Percentiles rank a stretch among this genome's conserved stretches.
phyloP scores from a whole-genome alignment of 73 alveolate genomes.

The Breviolum minutum region DNA sequence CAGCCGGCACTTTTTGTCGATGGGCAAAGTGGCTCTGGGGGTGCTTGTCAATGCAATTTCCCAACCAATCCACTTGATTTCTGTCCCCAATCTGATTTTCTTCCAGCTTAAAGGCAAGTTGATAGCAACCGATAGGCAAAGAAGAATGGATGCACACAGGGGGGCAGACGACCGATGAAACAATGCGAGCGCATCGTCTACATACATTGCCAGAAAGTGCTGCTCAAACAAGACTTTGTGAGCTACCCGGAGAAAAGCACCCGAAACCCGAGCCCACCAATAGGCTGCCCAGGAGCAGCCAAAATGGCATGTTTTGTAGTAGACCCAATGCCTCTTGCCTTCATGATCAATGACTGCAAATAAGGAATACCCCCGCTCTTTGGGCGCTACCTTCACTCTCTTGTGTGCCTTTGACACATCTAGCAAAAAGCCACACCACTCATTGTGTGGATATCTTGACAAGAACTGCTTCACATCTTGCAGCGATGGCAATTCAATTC shows the following conservation, averaged over 20 bases:
- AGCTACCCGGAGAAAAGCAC: not conserved
- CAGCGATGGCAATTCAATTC: not conserved
- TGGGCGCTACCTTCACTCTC: not conserved
- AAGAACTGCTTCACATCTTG: not conserved
- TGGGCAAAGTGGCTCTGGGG: not conserved
- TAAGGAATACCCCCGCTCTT: not conserved
- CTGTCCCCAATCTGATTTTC: not conserved
- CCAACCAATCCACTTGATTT: constrained; percentile 10
- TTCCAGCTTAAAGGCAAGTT: not conserved
- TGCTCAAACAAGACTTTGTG: not conserved
- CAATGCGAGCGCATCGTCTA: not conserved
- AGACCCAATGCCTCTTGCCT: constrained; percentile 14
- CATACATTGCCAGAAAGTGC: constrained; percentile 1
- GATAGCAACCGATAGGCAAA: not conserved
- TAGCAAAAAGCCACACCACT: not conserved
- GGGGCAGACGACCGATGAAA: not conserved
- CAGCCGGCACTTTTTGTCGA: not conserved
- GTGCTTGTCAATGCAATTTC: not conserved
- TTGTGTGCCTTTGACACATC: constrained; percentile 41
- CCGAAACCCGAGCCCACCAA: constrained; percentile 67
- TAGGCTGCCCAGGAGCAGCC: constrained; percentile 42
- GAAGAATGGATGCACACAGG: not conserved
- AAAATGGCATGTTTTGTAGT: constrained; percentile 15
- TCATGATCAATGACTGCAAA: not conserved
- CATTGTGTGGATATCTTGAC: not conserved